phyloP scores from a whole-genome alignment of 2,329 filamentous ascomycete genomes.

The Coniochaeta pulveracea region DNA sequence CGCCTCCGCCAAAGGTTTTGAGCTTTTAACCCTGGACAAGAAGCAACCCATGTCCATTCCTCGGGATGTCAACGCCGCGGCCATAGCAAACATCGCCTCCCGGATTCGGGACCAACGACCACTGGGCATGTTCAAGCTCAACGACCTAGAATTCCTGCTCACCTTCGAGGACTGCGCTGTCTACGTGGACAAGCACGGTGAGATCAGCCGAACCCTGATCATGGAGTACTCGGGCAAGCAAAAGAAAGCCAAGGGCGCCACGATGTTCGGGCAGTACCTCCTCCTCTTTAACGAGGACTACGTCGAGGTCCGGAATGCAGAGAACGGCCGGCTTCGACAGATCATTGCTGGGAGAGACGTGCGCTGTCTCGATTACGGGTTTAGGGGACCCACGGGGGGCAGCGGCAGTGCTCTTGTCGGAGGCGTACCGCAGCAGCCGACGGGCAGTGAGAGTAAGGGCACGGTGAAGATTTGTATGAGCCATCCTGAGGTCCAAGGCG shows the following conservation, averaged over 20 bases:
- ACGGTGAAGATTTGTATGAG: slow-evolving; percentile 94
- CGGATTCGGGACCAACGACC: slow-evolving; percentile 77
- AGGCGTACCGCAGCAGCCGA: slow-evolving; percentile 12
- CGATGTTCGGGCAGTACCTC: slow-evolving; percentile 84
- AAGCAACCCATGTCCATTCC: slow-evolving; percentile 93
- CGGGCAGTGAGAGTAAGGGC: slow-evolving; percentile 40
- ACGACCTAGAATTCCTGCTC: slow-evolving; percentile 83
- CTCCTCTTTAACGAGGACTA: slow-evolving; percentile 94
- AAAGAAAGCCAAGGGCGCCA: slow-evolving; percentile 67
- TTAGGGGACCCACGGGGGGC: slow-evolving; percentile 47
- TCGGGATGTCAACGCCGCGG: slow-evolving; percentile 59
- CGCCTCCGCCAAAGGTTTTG: slow-evolving; percentile 82
- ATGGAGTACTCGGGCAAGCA: slow-evolving; percentile 97
- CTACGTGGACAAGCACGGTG: slow-evolving; percentile 96
- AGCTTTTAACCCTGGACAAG: slow-evolving; percentile 93
- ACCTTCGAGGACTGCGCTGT: slow-evolving; percentile 95
- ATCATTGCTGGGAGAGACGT: slow-evolving; percentile 90
- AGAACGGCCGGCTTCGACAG: slow-evolving; percentile 86
- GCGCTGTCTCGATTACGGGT: slow-evolving; percentile 77
- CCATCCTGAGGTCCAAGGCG: slow-evolving; percentile 75
- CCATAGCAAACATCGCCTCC: slow-evolving; percentile 73
- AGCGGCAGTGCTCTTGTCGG: no score
- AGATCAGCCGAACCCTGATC: slow-evolving; percentile 84
- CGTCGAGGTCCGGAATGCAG: slow-evolving; percentile 91
- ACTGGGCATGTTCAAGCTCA: slow-evolving; percentile 92